Percentiles rank a stretch among this genome's conserved stretches.
Conservation (phyloP, 306 rosid species). For the Macrotyloma uniflorum region DNA sequence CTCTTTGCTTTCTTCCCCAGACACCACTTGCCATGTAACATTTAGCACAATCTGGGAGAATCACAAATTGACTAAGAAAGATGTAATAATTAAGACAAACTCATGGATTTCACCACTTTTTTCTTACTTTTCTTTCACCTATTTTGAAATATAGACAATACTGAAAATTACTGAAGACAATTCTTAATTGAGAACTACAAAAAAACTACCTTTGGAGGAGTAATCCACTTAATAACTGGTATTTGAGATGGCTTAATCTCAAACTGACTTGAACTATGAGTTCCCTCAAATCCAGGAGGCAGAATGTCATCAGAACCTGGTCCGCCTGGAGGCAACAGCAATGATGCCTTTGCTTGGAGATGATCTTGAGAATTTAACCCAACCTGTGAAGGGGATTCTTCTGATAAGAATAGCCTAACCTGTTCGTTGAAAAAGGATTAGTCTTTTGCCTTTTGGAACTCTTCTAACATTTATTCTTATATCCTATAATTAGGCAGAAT, state of each 20-base stretch:
- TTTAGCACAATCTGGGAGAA: conserved; percentile 61
- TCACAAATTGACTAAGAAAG: conserved; percentile 9
- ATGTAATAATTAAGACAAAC: conserved; percentile 20
- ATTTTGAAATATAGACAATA: conserved; percentile 2
- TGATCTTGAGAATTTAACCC: conserved; percentile 87
- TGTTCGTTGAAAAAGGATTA: conserved; percentile 43
- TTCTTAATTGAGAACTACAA: conserved; percentile 13
- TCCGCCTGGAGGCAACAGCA: conserved; percentile 63
- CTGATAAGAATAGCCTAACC: conserved; percentile 79
- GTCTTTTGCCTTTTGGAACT: background rate
- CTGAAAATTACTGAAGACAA: background rate
- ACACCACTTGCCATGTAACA: conserved; percentile 78
- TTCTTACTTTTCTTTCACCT: background rate
- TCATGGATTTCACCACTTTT: conserved; percentile 4
- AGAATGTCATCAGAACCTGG: conserved; percentile 68
- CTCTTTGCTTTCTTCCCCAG: conserved; percentile 90
- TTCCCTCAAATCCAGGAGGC: conserved; percentile 95
- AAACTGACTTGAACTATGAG: conserved; percentile 55
- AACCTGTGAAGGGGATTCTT: conserved; percentile 82
- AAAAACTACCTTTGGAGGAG: conserved; percentile 67
- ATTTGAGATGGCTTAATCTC: conserved; percentile 71
- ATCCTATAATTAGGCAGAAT: conserved; percentile 13
- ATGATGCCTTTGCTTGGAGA: conserved; percentile 81
- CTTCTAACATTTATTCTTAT: conserved; percentile 6
- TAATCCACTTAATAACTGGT: conserved; percentile 70